Evolutionary conservation across 1,284 basidiomycete species (phyloP).

Genomic region (Ceratobasidium sp.): DNA sequence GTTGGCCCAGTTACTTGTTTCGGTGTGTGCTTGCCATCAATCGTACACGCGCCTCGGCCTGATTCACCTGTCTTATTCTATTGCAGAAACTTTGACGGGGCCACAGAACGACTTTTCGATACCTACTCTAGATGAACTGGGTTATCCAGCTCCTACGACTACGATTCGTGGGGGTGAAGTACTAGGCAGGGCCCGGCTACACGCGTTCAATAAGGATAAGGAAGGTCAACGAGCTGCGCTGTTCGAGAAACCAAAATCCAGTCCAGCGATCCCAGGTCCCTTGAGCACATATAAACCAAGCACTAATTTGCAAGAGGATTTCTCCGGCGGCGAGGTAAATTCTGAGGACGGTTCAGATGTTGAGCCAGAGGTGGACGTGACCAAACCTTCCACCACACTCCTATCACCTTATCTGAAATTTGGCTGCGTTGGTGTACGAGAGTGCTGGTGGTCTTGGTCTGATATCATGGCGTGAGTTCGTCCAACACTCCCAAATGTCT

Average conservation of each 20-base stretch:
- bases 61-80: not conserved
- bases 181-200: constrained; percentile 57
- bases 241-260: constrained; percentile 63
- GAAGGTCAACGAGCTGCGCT: constrained; percentile 53
- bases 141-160: constrained; percentile 57
- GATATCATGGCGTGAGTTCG: constrained; percentile 52
- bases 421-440: constrained; percentile 59
- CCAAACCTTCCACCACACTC: constrained; percentile 53
- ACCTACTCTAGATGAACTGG: constrained; percentile 60
- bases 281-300: constrained; percentile 31
- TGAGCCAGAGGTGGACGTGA: constrained; percentile 9
- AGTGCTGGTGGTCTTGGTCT: constrained; percentile 57
- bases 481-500: constrained; percentile 13
- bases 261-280: constrained; percentile 58
- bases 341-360: not conserved
- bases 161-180: constrained; percentile 62
- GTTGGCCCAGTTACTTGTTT: constrained; percentile 51
- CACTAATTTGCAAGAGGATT: not conserved
- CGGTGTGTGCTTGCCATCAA: constrained; percentile 46
- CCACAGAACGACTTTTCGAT: constrained; percentile 58
- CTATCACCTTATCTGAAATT: constrained; percentile 62
- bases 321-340: not conserved
- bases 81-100: constrained; percentile 55
- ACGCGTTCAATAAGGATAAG: constrained; percentile 55
- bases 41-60: not conserved